Evolutionary conservation across 129 eudicot genomes (phyloP).

Genomic region (Arctium minus): DNA sequence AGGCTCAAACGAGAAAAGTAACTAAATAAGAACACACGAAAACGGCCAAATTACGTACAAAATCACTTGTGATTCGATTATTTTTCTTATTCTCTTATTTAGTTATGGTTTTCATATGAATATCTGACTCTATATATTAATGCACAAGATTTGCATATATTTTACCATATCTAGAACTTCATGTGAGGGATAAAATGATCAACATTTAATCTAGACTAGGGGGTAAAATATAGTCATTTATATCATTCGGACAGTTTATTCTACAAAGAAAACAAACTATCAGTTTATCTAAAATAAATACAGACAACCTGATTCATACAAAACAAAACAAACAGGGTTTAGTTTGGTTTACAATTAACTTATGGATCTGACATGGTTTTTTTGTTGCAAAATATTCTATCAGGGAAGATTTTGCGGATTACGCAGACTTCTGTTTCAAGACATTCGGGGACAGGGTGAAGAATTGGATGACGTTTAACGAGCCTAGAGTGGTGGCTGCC

Average conservation of each 20-base stretch:
- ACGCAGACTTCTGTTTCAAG: slow-evolving; percentile 90
- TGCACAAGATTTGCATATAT: not conserved
- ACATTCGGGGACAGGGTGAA: slow-evolving; percentile 86
- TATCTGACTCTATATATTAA: too few relatives aligned
- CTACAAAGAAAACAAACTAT: not conserved
- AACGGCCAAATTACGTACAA: too few relatives aligned
- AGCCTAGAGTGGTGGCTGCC: slow-evolving; percentile 82
- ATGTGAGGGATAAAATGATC: not conserved
- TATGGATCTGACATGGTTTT: not conserved
- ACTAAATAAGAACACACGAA: too few relatives aligned
- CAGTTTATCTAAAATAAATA: too few relatives aligned
- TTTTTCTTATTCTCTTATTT: too few relatives aligned
- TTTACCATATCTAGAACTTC: not conserved
- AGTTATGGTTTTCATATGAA: too few relatives aligned
- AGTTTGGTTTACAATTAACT: too few relatives aligned
- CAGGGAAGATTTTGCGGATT: slow-evolving; percentile 87
- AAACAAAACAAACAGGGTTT: not conserved
- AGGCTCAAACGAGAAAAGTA: too few relatives aligned
- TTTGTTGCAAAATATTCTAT: not conserved
- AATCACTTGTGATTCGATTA: too few relatives aligned
- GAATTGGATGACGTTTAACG: slow-evolving; percentile 89
- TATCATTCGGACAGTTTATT: not conserved
- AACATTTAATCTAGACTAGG: not conserved
- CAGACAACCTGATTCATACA: not conserved
- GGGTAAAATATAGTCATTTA: not conserved